Evolutionary conservation across 2,329 filamentous ascomycete species (phyloP), one percentile per base, ranked within the genome.

Genomic region (Fusarium avenaceum): DNA sequence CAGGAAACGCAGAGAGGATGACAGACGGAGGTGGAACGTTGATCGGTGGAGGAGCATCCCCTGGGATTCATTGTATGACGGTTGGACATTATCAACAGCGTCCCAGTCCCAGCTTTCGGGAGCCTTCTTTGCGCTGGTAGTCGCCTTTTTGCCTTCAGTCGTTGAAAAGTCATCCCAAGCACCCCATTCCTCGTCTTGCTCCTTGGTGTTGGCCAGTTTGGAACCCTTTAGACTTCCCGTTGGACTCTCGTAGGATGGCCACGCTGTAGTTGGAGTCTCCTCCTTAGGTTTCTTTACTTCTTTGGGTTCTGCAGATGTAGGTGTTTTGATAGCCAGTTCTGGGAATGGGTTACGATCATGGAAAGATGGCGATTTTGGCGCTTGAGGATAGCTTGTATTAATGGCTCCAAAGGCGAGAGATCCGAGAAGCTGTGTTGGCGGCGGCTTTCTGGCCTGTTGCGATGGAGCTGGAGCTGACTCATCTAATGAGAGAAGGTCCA

Each of bases 11-110:
- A 10, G 92, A 89, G 22, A 98, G 84, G 15, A 98, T 83, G 20
- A 97, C 85, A 1, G 92, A 92, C 2, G 95, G 95, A 6, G 95
- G 95, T 11, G 95, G 95, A 9, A 97, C 89, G 74, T 97, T 97
- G 19, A 89, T 93, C 7, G 94, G 94, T 7, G 93, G 91, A 24
- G 84, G 80, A 39, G 77, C 75, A 57, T 82, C 77, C n/a, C 67
- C 22, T 53, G 52, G 7, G 60, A 50, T 13, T 57, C 56, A 10
- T 66, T 52, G 26, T 75, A 63, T 50, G 74, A 47, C 6, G 72
- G 62, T 43, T 77, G 59, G 26, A 72, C 70, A 14, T 69, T 69
- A 40, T 82, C 81, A 42, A 78, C 79, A 2, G 81, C 75, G 32
- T 84, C 81, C 85, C 86, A 87, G 46, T 82, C 81, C 85, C 86